These are phyloP conservation scores for Amaranthus cruentus DNA, from an alignment of 148 eudicot species.

Conservation along the genomic window DNA sequence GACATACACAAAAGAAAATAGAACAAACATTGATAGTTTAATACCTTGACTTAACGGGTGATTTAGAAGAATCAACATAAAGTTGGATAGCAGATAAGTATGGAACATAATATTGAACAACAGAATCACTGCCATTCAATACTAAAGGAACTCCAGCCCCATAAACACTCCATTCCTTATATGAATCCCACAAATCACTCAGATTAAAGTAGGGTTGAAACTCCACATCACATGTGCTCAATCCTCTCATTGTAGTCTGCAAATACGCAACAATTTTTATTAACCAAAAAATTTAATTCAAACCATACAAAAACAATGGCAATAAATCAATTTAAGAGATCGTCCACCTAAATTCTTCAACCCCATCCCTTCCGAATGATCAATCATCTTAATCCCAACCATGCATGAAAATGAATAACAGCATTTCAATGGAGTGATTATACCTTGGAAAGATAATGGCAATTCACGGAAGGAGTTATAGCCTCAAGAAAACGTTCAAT, in stretches of 20 bases:
- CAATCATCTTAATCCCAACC: no score
- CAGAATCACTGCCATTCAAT: slow-evolving; percentile 60
- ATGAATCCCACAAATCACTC: slow-evolving; percentile 77
- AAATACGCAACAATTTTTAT: neutral
- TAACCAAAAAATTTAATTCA: neutral
- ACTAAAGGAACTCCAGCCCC: slow-evolving; percentile 85
- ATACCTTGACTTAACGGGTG: slow-evolving; percentile 33
- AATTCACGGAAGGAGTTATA: slow-evolving; percentile 62
- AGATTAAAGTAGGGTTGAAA: slow-evolving; percentile 60
- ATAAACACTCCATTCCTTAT: slow-evolving; percentile 88
- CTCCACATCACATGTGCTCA: slow-evolving; percentile 61
- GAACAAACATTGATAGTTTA: no score
- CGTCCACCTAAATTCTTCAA: no score
- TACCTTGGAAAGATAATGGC: slow-evolving; percentile 72
- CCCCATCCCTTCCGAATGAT: no score
- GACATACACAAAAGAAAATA: no score
- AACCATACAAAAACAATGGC: neutral
- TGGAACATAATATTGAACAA: slow-evolving; percentile 83
- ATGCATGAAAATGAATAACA: no score
- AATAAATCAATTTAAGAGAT: no score
- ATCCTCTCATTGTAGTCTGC: slow-evolving; percentile 57
- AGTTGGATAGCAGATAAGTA: slow-evolving; percentile 70
- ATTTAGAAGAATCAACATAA: slow-evolving; percentile 45
- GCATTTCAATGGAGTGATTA: no score
- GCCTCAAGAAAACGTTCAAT: slow-evolving; percentile 62